A percentile compares a stretch with the other conserved stretches of the same genome.
phyloP scores from a whole-genome alignment of 768 basidiomycete species.

The Russula sp. region DNA sequence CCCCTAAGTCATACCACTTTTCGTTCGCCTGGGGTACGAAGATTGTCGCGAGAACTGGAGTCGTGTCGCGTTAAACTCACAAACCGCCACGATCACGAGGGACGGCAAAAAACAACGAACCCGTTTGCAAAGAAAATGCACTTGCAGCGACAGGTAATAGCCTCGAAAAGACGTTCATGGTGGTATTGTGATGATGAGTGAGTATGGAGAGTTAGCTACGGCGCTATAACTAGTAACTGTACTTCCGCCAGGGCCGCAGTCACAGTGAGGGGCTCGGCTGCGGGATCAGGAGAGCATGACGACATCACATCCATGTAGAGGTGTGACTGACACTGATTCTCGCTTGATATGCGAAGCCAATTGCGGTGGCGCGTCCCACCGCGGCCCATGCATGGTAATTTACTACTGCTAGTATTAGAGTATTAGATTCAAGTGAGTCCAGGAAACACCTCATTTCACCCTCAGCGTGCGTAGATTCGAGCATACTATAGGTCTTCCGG shows the following conservation, averaged over 20 bases:
- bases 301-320: no score
- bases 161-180: constrained; percentile 51
- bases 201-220: background rate
- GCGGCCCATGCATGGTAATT: no score
- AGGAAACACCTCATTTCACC: background rate
- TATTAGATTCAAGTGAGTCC: no score
- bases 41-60: constrained; percentile 50
- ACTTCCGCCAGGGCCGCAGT: no score
- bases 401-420: no score
- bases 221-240: no score
- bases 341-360: no score
- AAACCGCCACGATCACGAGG: background rate
- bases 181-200: background rate
- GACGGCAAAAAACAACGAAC: background rate
- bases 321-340: no score
- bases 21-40: constrained; percentile 67
- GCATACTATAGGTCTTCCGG: background rate
- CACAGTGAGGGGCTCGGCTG: no score
- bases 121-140: constrained; percentile 40
- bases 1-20: constrained; percentile 64
- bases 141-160: constrained; percentile 49
- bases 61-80: background rate
- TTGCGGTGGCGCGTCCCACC: no score
- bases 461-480: background rate
- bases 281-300: no score